phyloP scores from a whole-genome alignment of 495 filamentous ascomycete genomes.

The Glarea lozoyensis region DNA sequence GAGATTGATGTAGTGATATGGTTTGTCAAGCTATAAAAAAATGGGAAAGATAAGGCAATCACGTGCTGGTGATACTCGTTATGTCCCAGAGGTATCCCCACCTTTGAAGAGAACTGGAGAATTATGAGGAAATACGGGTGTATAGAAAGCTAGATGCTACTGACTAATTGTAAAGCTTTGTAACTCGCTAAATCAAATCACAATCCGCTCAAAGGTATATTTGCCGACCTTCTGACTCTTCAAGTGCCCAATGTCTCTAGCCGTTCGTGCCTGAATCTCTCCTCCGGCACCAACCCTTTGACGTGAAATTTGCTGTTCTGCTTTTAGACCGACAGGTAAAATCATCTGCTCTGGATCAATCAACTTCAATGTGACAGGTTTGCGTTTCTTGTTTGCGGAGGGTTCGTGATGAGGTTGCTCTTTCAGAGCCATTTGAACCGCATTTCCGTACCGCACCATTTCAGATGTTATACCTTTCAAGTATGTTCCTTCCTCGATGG shows the following conservation, averaged over 20 bases:
- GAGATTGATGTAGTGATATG: too few relatives aligned
- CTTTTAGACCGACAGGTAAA: slow-evolving; percentile 67
- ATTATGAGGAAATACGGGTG: too few relatives aligned
- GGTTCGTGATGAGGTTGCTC: background rate
- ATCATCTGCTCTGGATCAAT: slow-evolving; percentile 19
- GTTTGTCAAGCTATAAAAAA: too few relatives aligned
- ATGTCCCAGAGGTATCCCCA: too few relatives aligned
- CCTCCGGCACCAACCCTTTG: slow-evolving; percentile 52
- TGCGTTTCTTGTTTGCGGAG: slow-evolving; percentile 12
- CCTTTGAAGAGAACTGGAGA: too few relatives aligned
- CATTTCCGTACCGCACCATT: slow-evolving; percentile 55
- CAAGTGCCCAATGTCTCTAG: slow-evolving; percentile 61
- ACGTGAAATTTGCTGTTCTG: slow-evolving; percentile 39
- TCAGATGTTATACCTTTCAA: slow-evolving; percentile 61
- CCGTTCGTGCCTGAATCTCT: slow-evolving; percentile 53
- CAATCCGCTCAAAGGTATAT: slow-evolving; percentile 69
- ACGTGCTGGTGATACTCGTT: too few relatives aligned
- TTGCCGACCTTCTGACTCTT: slow-evolving; percentile 62
- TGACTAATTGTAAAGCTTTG: too few relatives aligned
- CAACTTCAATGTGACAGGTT: slow-evolving; percentile 18
- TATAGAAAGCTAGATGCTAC: too few relatives aligned
- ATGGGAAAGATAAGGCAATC: too few relatives aligned
- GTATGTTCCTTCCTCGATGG: slow-evolving; percentile 63
- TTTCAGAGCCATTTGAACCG: slow-evolving; percentile 24
- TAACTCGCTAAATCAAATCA: slow-evolving; percentile 40